Percentiles rank a stretch among this genome's conserved stretches.
phyloP scores from a whole-genome alignment of 345 rosid genomes.

The Acer campestre region DNA sequence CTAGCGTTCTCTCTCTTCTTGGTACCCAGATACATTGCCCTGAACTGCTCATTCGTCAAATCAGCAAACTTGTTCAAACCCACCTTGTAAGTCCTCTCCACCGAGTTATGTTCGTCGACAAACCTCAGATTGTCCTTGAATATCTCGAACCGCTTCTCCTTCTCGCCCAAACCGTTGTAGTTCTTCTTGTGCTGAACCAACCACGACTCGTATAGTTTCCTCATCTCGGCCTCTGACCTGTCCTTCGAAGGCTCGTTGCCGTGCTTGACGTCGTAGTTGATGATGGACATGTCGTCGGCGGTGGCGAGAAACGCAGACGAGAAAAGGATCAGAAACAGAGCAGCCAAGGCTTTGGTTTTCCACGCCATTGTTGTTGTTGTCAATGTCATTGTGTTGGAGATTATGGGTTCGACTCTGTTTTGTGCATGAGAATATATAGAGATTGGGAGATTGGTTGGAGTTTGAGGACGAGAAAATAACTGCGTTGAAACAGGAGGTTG shows the following conservation, averaged over 20 bases:
- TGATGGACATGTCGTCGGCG: slow-evolving; percentile 51
- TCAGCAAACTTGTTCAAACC: slow-evolving; percentile 70
- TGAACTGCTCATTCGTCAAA: slow-evolving; percentile 60
- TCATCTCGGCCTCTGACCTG: slow-evolving; percentile 34
- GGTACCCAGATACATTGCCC: slow-evolving; percentile 42
- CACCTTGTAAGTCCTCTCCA: slow-evolving; percentile 42
- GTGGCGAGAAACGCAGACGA: slow-evolving; percentile 29
- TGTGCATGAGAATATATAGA: neutral
- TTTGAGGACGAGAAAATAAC: slow-evolving; percentile 1
- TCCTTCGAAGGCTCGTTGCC: neutral
- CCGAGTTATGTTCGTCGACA: slow-evolving; percentile 50
- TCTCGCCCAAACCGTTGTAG: slow-evolving; percentile 62
- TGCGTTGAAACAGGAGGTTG: slow-evolving; percentile 25
- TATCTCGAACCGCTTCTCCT: slow-evolving; percentile 52
- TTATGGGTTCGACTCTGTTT: neutral
- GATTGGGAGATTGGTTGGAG: neutral
- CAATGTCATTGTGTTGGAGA: neutral
- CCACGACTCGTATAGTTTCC: slow-evolving; percentile 57
- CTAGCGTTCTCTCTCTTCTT: slow-evolving; percentile 20
- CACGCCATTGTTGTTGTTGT: neutral
- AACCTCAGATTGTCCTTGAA: slow-evolving; percentile 63
- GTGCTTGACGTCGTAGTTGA: slow-evolving; percentile 40
- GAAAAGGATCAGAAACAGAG: neutral
- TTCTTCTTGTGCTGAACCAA: slow-evolving; percentile 49
- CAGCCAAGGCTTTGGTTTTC: neutral